Base-by-base conservation (phyloP, 192 early-diverging fungal species). In the Umbelopsis vinacea region DNA sequence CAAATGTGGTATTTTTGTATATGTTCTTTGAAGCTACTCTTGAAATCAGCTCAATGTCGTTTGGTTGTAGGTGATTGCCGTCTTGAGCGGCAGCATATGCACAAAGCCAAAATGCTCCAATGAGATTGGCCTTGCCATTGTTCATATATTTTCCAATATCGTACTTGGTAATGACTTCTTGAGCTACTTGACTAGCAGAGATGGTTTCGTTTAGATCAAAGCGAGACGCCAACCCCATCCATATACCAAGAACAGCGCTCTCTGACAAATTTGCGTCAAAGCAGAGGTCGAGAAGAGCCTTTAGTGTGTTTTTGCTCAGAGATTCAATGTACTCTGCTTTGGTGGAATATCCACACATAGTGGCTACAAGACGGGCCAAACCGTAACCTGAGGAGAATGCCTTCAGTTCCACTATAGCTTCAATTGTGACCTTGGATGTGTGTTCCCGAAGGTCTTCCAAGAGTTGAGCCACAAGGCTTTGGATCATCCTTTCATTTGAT, bases 141-240 rank as follows among this genome's bases (percentile, higher is more conserved):
- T 12, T 8, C 11, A 46, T 45, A 12, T 19, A 11, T 7, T 4
- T 4, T 8, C 71, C 70, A 24, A 60, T 35, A 21, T 43, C 10
- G 22, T 76, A 63, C 2, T n/a, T 24, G 23, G 19, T 48, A 23
- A 76, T 8, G 12, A 57, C 54, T 23, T 72, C 37, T 4, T 54
- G 19, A 23, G 71, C 75, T 60, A 48, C 46, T 35, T 38, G 23
- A 43, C 35, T 47, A 0, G 60, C 71, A 21, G 53, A 23, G 14
- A 12, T 43, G 54, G 72, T 72, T 22, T 72, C 53, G 14, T 52
- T 21, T 8, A 22, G n/a, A 10, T 72, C 68, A 5, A 76, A 47
- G 0, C 67, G 67, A 4, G 75, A 76, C 3, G 75, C 75, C 40
- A 66, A 72, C 19, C 75, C 75, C 71, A 76, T 60, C 75, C 67